Base-by-base conservation (phyloP, 805 yeast species). In the Cyberlindnera amylophila region DNA sequence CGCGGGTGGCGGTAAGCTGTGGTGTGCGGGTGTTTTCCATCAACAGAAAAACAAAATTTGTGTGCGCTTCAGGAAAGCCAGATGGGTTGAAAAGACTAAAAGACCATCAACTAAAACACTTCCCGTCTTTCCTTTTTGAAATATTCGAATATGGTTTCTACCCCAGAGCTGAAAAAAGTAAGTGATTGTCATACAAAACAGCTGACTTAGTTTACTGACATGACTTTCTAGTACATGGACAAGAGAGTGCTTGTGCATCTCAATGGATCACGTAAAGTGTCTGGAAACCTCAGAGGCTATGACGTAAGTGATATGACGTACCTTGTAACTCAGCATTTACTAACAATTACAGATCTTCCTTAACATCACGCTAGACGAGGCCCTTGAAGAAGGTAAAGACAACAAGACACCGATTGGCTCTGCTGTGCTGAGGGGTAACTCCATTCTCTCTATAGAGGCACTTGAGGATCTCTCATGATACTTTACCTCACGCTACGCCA, bases 271-370 rank as follows among this genome's bases (percentile, higher is more conserved):
- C 72, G 97, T 38, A 76, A 75, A 52, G 77, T 91, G 1, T 75
- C 77, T n/a, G 98, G 98, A 2, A 75, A 77, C 11, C 71, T 91
- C 41, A 71, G 86, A 54, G 98, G 98, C 2, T 91, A 80, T 61
- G 98, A 91, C 59, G 51, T 44, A 26, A 44, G 51, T 47, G 17
- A 13, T 12, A 17, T 5, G 1, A 9, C 12, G n/a, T 32, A 5
- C 17, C n/a, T 32, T 21, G 9, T 21, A n/a, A n/a, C n/a, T n/a
- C n/a, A n/a, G 6, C 33, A 14, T 16, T 4, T 34, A 38, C 42
- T 42, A 38, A 42, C 42, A 19, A 14, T 9, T 21, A n/a, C 39
- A 71, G 76, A 65, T 76, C n/a, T 85, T 84, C 57, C 59, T 86
- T 53, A 86, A 86, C 55, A 64, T 85, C 18, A 87, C 86, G 0